Evolutionary conservation across 2,329 filamentous ascomycete species (phyloP).

Genomic region (Dothideomycetidae sp.): DNA sequence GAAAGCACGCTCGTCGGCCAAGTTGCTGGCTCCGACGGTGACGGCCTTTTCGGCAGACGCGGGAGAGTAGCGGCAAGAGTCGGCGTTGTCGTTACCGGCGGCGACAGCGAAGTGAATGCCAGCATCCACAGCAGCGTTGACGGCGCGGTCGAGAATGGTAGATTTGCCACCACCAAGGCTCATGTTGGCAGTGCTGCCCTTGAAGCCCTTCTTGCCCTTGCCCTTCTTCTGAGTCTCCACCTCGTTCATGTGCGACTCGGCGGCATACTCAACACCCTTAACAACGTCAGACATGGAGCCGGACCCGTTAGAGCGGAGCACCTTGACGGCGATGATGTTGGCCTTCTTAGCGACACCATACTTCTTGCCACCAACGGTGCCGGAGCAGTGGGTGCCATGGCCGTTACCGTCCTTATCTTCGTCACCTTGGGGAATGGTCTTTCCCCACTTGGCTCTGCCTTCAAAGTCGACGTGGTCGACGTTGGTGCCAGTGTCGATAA

Average conservation of each 20-base stretch:
- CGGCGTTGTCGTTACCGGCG: conserved; percentile 95
- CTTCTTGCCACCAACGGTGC: conserved; percentile 94
- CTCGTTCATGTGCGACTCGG: conserved; percentile 61
- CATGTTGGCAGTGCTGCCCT: conserved; percentile 99
- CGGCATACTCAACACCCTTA: conserved; percentile 94
- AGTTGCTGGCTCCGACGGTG: conserved; percentile 87
- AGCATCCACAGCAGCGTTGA: conserved; percentile 82
- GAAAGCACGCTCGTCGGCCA: conserved; percentile 92
- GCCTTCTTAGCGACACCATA: conserved; percentile 99
- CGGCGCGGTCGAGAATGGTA: conserved; percentile 72
- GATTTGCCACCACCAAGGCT: conserved; percentile 97
- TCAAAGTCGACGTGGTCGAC: conserved; percentile 90
- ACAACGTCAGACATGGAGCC: conserved; percentile 98
- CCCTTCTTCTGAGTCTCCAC: conserved; percentile 67
- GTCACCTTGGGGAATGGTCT: conserved; percentile 80
- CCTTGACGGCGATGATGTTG: conserved; percentile 92
- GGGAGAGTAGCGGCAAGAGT: conserved; percentile 98
- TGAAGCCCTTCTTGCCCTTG: conserved; percentile 80
- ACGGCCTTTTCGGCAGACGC: conserved; percentile 83
- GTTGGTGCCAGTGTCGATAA: conserved; percentile 97
- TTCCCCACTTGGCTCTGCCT: conserved; percentile 88
- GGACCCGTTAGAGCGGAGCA: conserved; percentile 90
- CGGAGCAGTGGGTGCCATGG: conserved; percentile 98
- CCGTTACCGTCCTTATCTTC: conserved; percentile 89
- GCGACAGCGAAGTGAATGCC: conserved; percentile 97